These are phyloP conservation scores for Metarhizium guizhouense DNA, from an alignment of 2,329 filamentous ascomycete genomes.

Conservation along the genomic window DNA sequence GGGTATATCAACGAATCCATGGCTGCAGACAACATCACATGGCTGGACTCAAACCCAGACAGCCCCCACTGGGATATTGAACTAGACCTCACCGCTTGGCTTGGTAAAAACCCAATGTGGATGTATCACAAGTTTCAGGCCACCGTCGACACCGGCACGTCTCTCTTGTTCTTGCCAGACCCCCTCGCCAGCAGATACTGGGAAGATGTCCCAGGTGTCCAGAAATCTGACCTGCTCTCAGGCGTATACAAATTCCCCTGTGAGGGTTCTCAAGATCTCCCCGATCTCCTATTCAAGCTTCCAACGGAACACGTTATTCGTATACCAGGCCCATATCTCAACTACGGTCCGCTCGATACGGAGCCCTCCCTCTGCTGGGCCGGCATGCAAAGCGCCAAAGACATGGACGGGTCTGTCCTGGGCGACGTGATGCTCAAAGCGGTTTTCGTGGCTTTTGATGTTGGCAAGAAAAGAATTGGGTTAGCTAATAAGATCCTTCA, in stretches of 20 bases:
- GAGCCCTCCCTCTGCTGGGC: constrained; percentile 57
- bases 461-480: constrained; percentile 29
- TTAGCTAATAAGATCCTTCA: constrained; percentile 35
- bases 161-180: constrained; percentile 52
- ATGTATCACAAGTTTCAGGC: constrained; percentile 37
- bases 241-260: constrained; percentile 52
- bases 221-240: constrained; percentile 38
- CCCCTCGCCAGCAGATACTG: constrained; percentile 54
- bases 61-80: constrained; percentile 31
- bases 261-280: constrained; percentile 40
- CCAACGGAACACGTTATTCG: constrained; percentile 39
- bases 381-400: constrained; percentile 55
- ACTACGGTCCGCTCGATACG: constrained; percentile 41
- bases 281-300: constrained; percentile 46
- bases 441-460: constrained; percentile 64
- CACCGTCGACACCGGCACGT: constrained; percentile 62
- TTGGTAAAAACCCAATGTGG: constrained; percentile 40
- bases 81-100: constrained; percentile 39
- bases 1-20: constrained; percentile 35
- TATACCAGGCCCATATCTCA: constrained; percentile 45
- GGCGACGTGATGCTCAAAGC: constrained; percentile 75
- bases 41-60: constrained; percentile 25
- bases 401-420: constrained; percentile 52
- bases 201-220: constrained; percentile 37
- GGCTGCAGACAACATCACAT: constrained; percentile 32